A percentile compares a stretch with the other conserved stretches of the same genome.
These are phyloP conservation scores for Abrus pulchellus DNA, from an alignment of 306 rosid species.

Conservation along the genomic window DNA sequence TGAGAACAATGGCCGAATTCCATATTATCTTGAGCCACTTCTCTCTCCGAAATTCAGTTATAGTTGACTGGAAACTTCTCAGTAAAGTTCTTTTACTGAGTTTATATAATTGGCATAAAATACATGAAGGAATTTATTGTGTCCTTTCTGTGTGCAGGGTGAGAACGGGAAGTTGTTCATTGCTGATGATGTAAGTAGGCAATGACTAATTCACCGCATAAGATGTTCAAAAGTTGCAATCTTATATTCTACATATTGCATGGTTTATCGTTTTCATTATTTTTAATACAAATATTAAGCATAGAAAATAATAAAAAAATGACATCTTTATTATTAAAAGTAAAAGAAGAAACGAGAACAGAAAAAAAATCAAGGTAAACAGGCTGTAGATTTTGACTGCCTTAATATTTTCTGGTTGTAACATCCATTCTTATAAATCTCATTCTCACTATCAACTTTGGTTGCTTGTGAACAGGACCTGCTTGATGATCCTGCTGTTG, in stretches of 20 bases:
- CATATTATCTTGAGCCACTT: constrained; percentile 27
- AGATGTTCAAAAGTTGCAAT: constrained; percentile 2
- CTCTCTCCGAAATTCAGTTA: constrained; percentile 1
- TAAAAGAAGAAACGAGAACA: not conserved
- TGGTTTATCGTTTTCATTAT: not conserved
- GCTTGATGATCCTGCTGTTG: constrained; percentile 79
- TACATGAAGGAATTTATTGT: constrained; percentile 27
- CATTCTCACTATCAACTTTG: constrained; percentile 18
- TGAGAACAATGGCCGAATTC: not conserved
- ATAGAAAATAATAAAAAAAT: not conserved
- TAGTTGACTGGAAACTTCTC: constrained; percentile 27
- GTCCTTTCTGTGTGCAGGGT: constrained; percentile 66
- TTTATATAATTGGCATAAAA: constrained; percentile 3
- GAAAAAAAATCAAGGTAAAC: not conserved
- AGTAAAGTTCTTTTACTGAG: constrained; percentile 18
- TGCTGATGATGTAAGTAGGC: constrained; percentile 86
- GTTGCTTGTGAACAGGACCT: constrained; percentile 71
- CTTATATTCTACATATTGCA: constrained; percentile 18
- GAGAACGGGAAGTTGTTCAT: constrained; percentile 70
- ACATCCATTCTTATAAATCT: not conserved
- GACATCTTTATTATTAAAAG: not conserved
- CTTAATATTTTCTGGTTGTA: constrained; percentile 17
- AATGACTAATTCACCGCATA: constrained; percentile 19
- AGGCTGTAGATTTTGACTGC: constrained; percentile 6
- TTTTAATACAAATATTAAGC: not conserved